A percentile compares a stretch with the other conserved stretches of the same genome.
Conservation (phyloP, 169 alveolate species). For the Plasmodium fragile region DNA sequence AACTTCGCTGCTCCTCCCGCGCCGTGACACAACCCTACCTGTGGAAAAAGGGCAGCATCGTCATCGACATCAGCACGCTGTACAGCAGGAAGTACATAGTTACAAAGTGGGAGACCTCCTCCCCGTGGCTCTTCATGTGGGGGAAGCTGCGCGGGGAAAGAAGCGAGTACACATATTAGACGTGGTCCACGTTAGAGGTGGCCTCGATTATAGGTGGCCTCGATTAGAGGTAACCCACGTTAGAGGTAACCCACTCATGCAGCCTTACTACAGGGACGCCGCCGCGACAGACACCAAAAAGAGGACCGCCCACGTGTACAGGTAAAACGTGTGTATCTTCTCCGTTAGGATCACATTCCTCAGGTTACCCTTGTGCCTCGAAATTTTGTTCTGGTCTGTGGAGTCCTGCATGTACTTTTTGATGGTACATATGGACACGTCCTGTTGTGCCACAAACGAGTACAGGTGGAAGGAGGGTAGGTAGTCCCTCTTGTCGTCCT, state of each 20-base stretch:
- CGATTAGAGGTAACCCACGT: too few relatives aligned
- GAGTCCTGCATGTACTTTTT: conserved; percentile 22
- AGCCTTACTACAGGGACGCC: conserved; percentile 13
- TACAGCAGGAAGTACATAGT: conserved; percentile 23
- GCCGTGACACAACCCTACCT: conserved; percentile 3
- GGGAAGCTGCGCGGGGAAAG: not conserved
- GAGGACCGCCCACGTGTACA: conserved; percentile 25
- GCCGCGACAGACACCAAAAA: not conserved
- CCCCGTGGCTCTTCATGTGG: not conserved
- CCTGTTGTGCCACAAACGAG: conserved; percentile 22
- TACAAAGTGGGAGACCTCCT: conserved; percentile 23
- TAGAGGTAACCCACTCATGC: not conserved
- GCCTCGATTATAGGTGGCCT: too few relatives aligned
- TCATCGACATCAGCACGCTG: conserved; percentile 54
- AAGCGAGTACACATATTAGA: not conserved
- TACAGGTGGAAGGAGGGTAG: conserved; percentile 60
- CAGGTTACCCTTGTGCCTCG: conserved; percentile 28
- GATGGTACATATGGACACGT: conserved; percentile 45
- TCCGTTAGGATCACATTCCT: conserved; percentile 48
- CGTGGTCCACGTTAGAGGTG: not conserved
- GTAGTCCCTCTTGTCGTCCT: conserved; percentile 63
- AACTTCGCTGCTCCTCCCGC: not conserved
- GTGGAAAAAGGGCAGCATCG: conserved; percentile 57
- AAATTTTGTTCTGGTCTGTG: not conserved
- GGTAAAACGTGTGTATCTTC: conserved; percentile 19